Evolutionary conservation across 805 yeast genomes (phyloP).

Genomic region (Starmerella potacharoeniae): DNA sequence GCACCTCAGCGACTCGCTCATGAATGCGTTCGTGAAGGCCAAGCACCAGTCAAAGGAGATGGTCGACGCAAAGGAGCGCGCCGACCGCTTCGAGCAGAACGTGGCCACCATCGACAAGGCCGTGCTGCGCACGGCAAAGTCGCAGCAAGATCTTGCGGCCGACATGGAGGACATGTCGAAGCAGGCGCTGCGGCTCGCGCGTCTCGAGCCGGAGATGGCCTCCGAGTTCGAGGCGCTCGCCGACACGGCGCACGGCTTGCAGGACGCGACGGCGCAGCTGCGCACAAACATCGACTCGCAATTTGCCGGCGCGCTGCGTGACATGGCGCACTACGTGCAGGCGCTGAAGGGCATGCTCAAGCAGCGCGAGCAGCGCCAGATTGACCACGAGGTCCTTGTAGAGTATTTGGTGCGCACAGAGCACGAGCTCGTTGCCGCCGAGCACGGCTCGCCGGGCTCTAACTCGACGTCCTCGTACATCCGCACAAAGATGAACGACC

Average conservation of each 20-base stretch:
- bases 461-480: constrained; percentile 39
- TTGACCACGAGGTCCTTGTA: constrained; percentile 76
- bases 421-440: constrained; percentile 47
- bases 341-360: constrained; percentile 60
- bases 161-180: constrained; percentile 63
- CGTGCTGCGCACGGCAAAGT: constrained; percentile 57
- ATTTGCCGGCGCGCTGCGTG: constrained; percentile 71
- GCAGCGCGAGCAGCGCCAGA: constrained; percentile 78
- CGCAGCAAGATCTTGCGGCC: constrained; percentile 57
- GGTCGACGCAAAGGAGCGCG: constrained; percentile 66
- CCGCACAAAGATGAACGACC: constrained; percentile 47
- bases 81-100: constrained; percentile 77
- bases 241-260: constrained; percentile 36
- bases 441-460: constrained; percentile 32
- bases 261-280: constrained; percentile 35
- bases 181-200: constrained; percentile 58
- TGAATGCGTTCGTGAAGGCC: constrained; percentile 84
- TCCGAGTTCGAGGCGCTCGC: constrained; percentile 36
- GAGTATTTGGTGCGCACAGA: constrained; percentile 67
- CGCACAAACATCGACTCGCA: constrained; percentile 57
- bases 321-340: constrained; percentile 68
- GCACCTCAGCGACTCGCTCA: constrained; percentile 75
- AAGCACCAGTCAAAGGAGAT: constrained; percentile 58
- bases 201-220: constrained; percentile 37
- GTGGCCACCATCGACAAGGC: constrained; percentile 66